Base-by-base conservation (phyloP, 164 flowering plant species). In the Akebia trifoliata region DNA sequence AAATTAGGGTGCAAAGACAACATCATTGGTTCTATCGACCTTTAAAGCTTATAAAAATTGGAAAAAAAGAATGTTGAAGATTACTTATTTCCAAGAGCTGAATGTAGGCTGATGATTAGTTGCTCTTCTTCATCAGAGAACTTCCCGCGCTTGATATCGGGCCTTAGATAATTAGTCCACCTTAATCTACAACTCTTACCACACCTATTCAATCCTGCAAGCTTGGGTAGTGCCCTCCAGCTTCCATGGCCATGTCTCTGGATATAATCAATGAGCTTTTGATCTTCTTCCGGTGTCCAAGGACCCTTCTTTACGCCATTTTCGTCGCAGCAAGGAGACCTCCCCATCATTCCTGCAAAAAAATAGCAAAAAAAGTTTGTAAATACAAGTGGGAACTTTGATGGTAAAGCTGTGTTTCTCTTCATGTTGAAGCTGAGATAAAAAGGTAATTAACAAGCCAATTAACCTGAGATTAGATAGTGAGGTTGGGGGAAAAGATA, bases 61-160 rank as follows among this genome's bases (percentile, higher is more conserved):
- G 8, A 35, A 4, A 11, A 35, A 20, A 20, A 5, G 18, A 42
- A 8, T 8, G 6, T 14, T 40, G n/a, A 17, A 36, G 18, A 48
- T 8, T 31, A 83, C 92, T 81, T 85, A 71, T 85, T 85, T 56
- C 92, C 92, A 15, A 83, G 78, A 55, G 72, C 73, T 0, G 86
- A 74, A 53, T 85, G 92, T 54, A 85, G 86, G 48, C 74, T 59
- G 65, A 81, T 68, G 54, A 84, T 84, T 51, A 46, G 61, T 28
- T 60, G 40, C 60, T 82, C 87, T 63, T 84, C 91, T 3, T 78
- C 82, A 0, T 75, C 70, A 1, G 84, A 36, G 67, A 82, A 84
- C 34, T 56, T 74, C 2, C 91, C 56, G 18, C 56, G 25, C 26
- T 52, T 52, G 28, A 52, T 52, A 35, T 52, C 56, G 1, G 56